Conservation (phyloP, 768 basidiomycete species). For the Phaeotremella skinneri region DNA sequence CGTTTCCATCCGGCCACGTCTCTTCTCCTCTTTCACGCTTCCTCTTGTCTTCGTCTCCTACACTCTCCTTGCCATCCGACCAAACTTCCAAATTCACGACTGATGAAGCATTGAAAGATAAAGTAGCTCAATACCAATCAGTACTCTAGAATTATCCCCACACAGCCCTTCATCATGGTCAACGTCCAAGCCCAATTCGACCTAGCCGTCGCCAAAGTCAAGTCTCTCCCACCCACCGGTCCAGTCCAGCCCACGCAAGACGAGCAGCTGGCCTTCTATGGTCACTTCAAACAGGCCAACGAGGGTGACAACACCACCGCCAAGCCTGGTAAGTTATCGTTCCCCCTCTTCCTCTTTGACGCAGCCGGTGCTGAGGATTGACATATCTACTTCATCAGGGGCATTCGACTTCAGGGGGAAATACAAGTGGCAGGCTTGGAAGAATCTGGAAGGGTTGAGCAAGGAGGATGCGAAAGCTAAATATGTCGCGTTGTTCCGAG, state of each 20-base stretch:
- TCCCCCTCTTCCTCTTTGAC: too few species aligned
- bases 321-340: slow-evolving; percentile 37
- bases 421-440: slow-evolving; percentile 94
- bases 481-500: slow-evolving; percentile 73
- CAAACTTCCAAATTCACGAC: too few species aligned
- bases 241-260: slow-evolving; percentile 70
- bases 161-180: slow-evolving; percentile 14
- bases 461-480: slow-evolving; percentile 68
- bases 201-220: slow-evolving; percentile 48
- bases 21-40: too few species aligned
- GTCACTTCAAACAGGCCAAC: slow-evolving; percentile 85
- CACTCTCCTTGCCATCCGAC: too few species aligned
- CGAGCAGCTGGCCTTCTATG: slow-evolving; percentile 84
- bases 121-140: too few species aligned
- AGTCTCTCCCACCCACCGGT: slow-evolving; percentile 70
- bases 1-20: too few species aligned
- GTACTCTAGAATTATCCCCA: too few species aligned
- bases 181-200: slow-evolving; percentile 48
- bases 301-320: slow-evolving; percentile 67
- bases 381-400: neutral
- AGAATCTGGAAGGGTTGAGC: slow-evolving; percentile 64
- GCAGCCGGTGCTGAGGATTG: slow-evolving; percentile 1
- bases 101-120: too few species aligned
- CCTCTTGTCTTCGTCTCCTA: too few species aligned
- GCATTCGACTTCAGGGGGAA: slow-evolving; percentile 81